A percentile compares a stretch with the other conserved stretches of the same genome.
These are phyloP conservation scores for Podosphaera xanthii DNA, from an alignment of 2,329 filamentous ascomycete species.

Conservation along the genomic window DNA sequence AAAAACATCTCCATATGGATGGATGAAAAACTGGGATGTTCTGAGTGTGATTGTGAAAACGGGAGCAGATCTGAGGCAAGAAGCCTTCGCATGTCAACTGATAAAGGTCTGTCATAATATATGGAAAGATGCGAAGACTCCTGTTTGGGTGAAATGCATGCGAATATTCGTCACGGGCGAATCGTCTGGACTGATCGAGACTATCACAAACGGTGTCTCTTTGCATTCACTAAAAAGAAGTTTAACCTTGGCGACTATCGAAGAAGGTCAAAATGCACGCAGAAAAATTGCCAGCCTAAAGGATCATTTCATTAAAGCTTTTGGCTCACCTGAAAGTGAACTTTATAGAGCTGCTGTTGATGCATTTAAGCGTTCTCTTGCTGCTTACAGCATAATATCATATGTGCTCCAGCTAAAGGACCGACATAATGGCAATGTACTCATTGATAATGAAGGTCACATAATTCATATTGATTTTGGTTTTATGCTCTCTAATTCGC, in stretches of 20 bases:
- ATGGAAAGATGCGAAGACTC: constrained; percentile 49
- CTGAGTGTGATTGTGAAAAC: constrained; percentile 78
- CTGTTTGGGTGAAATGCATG: constrained; percentile 81
- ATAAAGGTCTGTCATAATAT: constrained; percentile 65
- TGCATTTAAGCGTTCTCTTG: constrained; percentile 60
- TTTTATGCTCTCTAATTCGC: constrained; percentile 75
- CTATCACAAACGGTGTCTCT: constrained; percentile 74
- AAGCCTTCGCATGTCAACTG: constrained; percentile 69
- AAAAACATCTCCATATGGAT: constrained; percentile 63
- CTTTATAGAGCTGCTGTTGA: constrained; percentile 50
- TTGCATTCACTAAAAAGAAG: constrained; percentile 67
- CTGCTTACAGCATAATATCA: constrained; percentile 66
- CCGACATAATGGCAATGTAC: constrained; percentile 65
- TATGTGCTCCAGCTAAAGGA: constrained; percentile 73
- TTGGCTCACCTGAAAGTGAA: constrained; percentile 46
- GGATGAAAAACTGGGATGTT: constrained; percentile 79
- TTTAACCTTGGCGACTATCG: constrained; percentile 52
- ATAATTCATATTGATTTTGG: constrained; percentile 80
- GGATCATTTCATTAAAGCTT: constrained; percentile 64
- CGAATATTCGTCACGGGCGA: constrained; percentile 69
- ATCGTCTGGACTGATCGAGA: constrained; percentile 66
- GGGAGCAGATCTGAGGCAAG: constrained; percentile 59
- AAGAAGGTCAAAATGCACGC: constrained; percentile 47
- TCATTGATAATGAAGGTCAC: constrained; percentile 68
- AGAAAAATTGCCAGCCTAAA: constrained; percentile 58